Evolutionary conservation across 257 asterid species (phyloP).

Genomic region (Datura wrightii): DNA sequence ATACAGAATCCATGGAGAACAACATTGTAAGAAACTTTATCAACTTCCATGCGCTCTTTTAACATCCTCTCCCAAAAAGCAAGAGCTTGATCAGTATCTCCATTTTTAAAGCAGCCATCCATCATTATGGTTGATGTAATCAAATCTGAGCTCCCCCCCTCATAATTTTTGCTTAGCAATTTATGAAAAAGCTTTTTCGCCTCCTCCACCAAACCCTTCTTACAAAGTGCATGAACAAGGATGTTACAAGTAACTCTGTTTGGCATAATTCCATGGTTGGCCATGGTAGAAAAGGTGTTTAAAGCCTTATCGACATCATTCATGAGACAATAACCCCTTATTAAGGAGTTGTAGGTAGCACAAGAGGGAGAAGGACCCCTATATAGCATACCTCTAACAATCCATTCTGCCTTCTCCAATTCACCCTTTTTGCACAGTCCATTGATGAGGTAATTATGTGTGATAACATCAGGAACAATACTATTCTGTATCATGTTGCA

Average conservation of each 20-base stretch:
- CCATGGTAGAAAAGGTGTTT: constrained; percentile 64
- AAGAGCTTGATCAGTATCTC: constrained; percentile 61
- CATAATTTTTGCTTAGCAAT: constrained; percentile 55
- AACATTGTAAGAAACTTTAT: constrained; percentile 80
- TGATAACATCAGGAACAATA: constrained; percentile 60
- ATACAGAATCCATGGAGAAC: constrained; percentile 63
- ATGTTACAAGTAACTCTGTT: constrained; percentile 77
- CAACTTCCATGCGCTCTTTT: constrained; percentile 47
- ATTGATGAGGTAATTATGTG: constrained; percentile 73
- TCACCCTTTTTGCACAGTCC: constrained; percentile 75
- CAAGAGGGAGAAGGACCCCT: constrained; percentile 74
- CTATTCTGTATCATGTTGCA: constrained; percentile 53
- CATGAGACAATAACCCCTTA: constrained; percentile 69
- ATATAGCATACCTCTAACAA: constrained; percentile 61
- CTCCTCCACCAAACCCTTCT: constrained; percentile 60
- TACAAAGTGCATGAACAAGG: constrained; percentile 77
- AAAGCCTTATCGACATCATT: constrained; percentile 67
- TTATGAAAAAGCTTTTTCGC: constrained; percentile 61
- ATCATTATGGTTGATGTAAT: constrained; percentile 74
- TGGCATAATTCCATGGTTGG: constrained; percentile 56
- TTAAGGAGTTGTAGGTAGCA: constrained; percentile 82
- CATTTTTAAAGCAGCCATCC: constrained; percentile 74
- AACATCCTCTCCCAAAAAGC: constrained; percentile 57
- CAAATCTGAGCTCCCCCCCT: constrained; percentile 46
- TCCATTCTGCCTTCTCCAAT: constrained; percentile 67